Conservation (phyloP, 441 rosid genomes). For the Populus hybrid region DNA sequence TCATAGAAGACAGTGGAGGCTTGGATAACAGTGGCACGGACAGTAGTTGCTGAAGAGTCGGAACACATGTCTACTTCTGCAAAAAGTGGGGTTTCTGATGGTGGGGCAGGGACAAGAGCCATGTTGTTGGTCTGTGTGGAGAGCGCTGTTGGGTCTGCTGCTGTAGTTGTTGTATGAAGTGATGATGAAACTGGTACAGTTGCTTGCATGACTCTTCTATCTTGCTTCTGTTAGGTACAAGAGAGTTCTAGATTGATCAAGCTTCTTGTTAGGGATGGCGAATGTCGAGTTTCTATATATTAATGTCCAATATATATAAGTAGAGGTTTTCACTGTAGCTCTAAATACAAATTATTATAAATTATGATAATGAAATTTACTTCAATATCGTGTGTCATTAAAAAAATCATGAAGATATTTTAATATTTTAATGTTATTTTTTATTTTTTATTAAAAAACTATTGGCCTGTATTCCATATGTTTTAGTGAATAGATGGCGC, state of each 20-base stretch:
- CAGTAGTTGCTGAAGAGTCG: constrained; percentile 46
- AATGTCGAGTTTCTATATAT: background rate
- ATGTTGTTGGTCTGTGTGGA: constrained; percentile 14
- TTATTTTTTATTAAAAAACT: too few species aligned
- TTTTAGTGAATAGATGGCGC: too few species aligned
- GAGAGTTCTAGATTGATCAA: background rate
- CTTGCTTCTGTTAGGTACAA: background rate
- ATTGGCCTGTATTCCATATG: too few species aligned
- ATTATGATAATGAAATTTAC: too few species aligned
- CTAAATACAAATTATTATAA: too few species aligned
- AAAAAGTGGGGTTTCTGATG: constrained; percentile 42
- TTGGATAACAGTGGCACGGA: constrained; percentile 92
- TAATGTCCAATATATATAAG: too few species aligned
- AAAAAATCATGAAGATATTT: too few species aligned
- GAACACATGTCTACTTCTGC: constrained; percentile 80
- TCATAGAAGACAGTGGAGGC: constrained; percentile 91
- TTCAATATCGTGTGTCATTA: too few species aligned
- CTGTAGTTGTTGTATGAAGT: background rate
- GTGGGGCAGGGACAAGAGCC: constrained; percentile 42
- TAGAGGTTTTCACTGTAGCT: too few species aligned
- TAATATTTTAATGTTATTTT: too few species aligned
- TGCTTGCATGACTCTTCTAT: background rate
- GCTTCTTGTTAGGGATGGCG: background rate
- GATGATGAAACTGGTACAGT: background rate
- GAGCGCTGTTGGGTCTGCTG: background rate